phyloP scores from a whole-genome alignment of 345 rosid species.

The Camelina sativa region DNA sequence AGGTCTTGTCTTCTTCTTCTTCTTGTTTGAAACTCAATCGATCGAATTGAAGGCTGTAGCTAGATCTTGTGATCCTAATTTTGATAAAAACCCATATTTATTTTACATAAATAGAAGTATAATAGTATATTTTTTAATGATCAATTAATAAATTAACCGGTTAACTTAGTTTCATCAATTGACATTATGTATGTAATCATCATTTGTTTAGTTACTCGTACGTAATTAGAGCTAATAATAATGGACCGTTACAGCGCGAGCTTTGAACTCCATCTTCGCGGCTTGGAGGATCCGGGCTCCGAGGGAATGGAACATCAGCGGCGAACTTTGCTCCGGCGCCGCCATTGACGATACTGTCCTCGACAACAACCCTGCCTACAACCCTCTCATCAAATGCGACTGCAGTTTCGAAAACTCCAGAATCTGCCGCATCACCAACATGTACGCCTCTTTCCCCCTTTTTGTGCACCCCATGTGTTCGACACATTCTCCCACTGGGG shows the following conservation, averaged over 20 bases:
- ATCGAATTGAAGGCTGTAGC: slow-evolving; percentile 3
- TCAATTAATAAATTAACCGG: too few relatives aligned
- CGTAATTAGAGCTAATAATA: neutral
- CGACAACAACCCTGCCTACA: slow-evolving; percentile 28
- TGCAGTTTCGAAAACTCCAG: slow-evolving; percentile 46
- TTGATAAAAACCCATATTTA: slow-evolving; percentile 1
- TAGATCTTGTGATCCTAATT: neutral
- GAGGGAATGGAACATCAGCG: slow-evolving; percentile 54
- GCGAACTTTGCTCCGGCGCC: slow-evolving; percentile 61
- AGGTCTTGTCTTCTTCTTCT: slow-evolving; percentile 26
- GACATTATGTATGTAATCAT: neutral
- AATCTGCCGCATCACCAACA: slow-evolving; percentile 44
- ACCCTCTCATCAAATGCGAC: slow-evolving; percentile 65
- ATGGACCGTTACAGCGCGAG: slow-evolving; percentile 24
- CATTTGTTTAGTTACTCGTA: neutral
- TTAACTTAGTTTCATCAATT: neutral
- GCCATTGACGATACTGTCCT: slow-evolving; percentile 41
- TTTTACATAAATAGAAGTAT: too few relatives aligned
- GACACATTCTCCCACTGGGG: neutral
- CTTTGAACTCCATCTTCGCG: slow-evolving; percentile 39
- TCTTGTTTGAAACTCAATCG: neutral
- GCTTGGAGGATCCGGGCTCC: slow-evolving; percentile 31
- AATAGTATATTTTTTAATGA: too few relatives aligned
- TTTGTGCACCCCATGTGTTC: slow-evolving; percentile 17
- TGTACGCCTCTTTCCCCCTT: slow-evolving; percentile 19